phyloP scores from a whole-genome alignment of 2,329 filamentous ascomycete genomes.

The Alternaria brassicicola region DNA sequence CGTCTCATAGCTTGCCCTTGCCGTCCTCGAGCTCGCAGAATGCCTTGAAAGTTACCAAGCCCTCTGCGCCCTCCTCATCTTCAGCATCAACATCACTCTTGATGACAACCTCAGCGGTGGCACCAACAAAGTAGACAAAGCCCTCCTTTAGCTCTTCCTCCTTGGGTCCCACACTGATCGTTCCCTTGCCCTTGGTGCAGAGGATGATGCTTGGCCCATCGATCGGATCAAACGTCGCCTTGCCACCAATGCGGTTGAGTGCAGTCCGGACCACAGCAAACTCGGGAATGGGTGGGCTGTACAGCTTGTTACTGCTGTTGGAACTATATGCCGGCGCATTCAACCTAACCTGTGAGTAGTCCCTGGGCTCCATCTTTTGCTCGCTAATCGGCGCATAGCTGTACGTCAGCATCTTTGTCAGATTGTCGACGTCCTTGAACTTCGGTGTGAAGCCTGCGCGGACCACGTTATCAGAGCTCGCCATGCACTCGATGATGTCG shows the following conservation, averaged over 20 bases:
- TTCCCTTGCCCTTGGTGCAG: slow-evolving; percentile 82
- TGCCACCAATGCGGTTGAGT: slow-evolving; percentile 72
- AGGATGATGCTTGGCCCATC: slow-evolving; percentile 92
- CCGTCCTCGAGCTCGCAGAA: slow-evolving; percentile 75
- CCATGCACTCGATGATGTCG: slow-evolving; percentile 99
- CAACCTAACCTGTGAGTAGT: slow-evolving; percentile 84
- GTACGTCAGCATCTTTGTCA: slow-evolving; percentile 93
- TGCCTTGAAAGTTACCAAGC: slow-evolving; percentile 88
- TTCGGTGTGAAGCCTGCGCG: slow-evolving; percentile 97
- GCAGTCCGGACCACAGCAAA: slow-evolving; percentile 87
- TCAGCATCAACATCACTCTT: slow-evolving; percentile 64
- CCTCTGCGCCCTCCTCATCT: slow-evolving; percentile 54
- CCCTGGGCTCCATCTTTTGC: slow-evolving; percentile 87
- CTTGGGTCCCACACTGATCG: slow-evolving; percentile 83
- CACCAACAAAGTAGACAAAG: slow-evolving; percentile 71
- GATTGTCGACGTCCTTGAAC: slow-evolving; percentile 92
- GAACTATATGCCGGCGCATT: slow-evolving; percentile 84
- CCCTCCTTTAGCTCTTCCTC: slow-evolving; percentile 67
- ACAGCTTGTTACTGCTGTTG: slow-evolving; percentile 73
- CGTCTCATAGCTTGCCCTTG: slow-evolving; percentile 37
- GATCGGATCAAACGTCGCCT: slow-evolving; percentile 86
- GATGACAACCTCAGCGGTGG: slow-evolving; percentile 81
- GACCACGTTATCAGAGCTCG: slow-evolving; percentile 97
- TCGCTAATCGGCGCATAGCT: slow-evolving; percentile 91
- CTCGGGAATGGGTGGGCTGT: slow-evolving; percentile 96